phyloP scores from a whole-genome alignment of 495 filamentous ascomycete species.

The Cenococcum geophilum region DNA sequence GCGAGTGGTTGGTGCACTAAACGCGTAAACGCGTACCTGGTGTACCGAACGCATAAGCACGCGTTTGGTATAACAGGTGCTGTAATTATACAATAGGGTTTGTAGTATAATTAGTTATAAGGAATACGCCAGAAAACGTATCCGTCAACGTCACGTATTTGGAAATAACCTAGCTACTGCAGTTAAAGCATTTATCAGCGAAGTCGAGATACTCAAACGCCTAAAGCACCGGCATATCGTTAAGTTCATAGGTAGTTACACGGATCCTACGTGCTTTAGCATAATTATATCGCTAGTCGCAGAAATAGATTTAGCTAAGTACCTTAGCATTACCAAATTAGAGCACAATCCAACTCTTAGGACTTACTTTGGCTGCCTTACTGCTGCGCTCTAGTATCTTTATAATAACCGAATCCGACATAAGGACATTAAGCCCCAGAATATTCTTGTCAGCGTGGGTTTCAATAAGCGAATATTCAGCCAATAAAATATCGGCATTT shows the following conservation, averaged over 20 bases:
- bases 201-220: conserved; percentile 20
- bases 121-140: conserved; percentile 25
- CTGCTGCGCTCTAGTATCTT: conserved; percentile 36
- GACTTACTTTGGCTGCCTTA: conserved; percentile 41
- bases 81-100: too few species aligned
- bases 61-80: too few species aligned
- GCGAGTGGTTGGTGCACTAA: too few species aligned
- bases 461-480: too few species aligned
- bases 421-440: conserved; percentile 44
- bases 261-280: conserved; percentile 30
- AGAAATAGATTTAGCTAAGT: conserved; percentile 21
- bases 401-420: conserved; percentile 38
- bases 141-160: conserved; percentile 12
- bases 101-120: conserved; percentile 14
- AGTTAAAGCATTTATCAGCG: conserved; percentile 12
- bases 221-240: conserved; percentile 23
- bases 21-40: too few species aligned
- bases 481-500: too few species aligned
- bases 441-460: too few species aligned
- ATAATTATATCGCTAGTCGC: conserved; percentile 38
- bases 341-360: not conserved
- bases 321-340: not conserved
- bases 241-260: conserved; percentile 34
- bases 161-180: conserved; percentile 2
- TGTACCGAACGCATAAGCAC: too few species aligned